Base-by-base conservation (phyloP, 257 asterid species). In the Jasminum sambac region DNA sequence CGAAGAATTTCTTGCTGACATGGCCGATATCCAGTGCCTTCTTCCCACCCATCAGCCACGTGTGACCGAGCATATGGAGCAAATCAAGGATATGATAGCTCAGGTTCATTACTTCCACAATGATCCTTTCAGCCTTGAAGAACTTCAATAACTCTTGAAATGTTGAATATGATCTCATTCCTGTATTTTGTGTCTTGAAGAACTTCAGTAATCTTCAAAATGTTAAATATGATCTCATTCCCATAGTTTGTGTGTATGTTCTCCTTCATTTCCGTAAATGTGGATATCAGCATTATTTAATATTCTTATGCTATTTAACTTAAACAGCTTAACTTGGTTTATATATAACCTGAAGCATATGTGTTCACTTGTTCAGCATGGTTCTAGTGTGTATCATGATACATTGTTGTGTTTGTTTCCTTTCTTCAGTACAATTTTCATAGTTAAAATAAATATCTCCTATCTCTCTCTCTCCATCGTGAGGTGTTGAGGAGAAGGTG, bases 1-100 rank as follows among this genome's bases (percentile, higher is more conserved):
- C 80, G 48, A 87, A 58, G 98, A 92, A 81, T 92, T 82, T 75
- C 88, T 87, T 38, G 79, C 34, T 14, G 98, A 93, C 79, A 88
- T 93, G 97, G 79, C 72, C 69, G 95, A 83, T 87, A 95, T 90
- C 72, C 96, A 90, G 74, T 88, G 96, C 87, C 93, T 87, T 70
- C 68, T 70, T 73, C 96, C 95, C 43, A 88, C 95, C 37, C 85
- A 90, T 79, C 92, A 90, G 76, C 90, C 97, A 38, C 88, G 89
- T 36, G 96, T 88, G 66, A 88, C 90, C 37, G 95, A 88, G 39
- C 89, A 88, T 65, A 86, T 86, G 74, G 95, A 87, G 62, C 88
- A 90, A 58, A 87, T 90, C 52, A 84, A 84, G 85, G 87, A 83
- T 77, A 88, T 90, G 97, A 88, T 90, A 63, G 83, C 86, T 55